These are phyloP conservation scores for Bacterosira constricta DNA, from an alignment of 108 stramenopile genomes.

Conservation along the genomic window DNA sequence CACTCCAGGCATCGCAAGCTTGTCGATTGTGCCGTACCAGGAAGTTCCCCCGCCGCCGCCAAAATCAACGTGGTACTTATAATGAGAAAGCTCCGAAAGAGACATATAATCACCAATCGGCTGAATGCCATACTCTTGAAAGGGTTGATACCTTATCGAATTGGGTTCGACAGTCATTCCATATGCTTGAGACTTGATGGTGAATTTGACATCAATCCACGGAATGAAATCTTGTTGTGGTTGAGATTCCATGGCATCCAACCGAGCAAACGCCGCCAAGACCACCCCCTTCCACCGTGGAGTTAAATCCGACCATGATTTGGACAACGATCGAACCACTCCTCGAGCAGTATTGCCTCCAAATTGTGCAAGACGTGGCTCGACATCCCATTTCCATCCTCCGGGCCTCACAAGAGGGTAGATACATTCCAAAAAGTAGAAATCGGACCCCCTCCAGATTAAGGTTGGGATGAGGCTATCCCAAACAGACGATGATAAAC, in stretches of 20 bases:
- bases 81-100: neutral
- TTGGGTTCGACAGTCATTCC: neutral
- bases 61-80: conserved; percentile 35
- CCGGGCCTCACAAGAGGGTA: neutral
- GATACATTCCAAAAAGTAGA: neutral
- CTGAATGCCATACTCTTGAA: neutral
- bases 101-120: conserved; percentile 5
- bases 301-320: neutral
- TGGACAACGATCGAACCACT: neutral
- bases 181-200: neutral
- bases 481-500: neutral
- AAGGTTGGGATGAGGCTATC: neutral
- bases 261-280: neutral
- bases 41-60: conserved; percentile 34
- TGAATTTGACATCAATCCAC: neutral
- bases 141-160: neutral
- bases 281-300: neutral
- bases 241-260: neutral
- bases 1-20: conserved; percentile 21
- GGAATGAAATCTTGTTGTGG: neutral
- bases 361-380: neutral
- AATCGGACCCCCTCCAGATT: neutral
- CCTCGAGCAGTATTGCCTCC: neutral
- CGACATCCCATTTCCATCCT: neutral
- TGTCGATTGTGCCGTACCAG: neutral